These are phyloP conservation scores for Cylindrotheca closterium DNA, from an alignment of 108 stramenopile species.

Conservation along the genomic window DNA sequence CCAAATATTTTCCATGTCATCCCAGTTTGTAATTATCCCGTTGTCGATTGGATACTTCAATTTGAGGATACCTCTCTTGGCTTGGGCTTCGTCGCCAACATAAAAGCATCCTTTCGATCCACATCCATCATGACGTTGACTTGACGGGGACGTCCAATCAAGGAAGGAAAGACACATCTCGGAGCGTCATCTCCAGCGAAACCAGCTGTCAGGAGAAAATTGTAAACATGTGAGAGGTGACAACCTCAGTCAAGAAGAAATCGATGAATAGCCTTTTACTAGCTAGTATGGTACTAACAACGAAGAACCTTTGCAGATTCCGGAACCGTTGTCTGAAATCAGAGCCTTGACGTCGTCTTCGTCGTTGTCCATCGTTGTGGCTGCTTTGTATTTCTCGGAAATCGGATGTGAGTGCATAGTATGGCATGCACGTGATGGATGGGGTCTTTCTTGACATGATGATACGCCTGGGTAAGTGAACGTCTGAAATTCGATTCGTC, in stretches of 20 bases:
- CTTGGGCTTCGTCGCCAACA: slow-evolving; percentile 93
- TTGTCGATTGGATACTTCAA: slow-evolving; percentile 98
- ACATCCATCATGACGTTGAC: slow-evolving; percentile 88
- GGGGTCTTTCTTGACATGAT: no score
- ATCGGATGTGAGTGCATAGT: no score
- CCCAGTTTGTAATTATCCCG: slow-evolving; percentile 93
- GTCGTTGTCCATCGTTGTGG: no score
- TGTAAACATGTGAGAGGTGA: no score
- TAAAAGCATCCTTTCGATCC: slow-evolving; percentile 78
- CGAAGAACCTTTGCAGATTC: slow-evolving; percentile 94
- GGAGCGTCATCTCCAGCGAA: slow-evolving; percentile 91
- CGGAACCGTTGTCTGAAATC: slow-evolving; percentile 96
- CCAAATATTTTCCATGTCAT: slow-evolving; percentile 97
- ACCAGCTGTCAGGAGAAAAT: slow-evolving; percentile 47
- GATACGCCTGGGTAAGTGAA: no score
- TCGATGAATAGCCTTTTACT: no score
- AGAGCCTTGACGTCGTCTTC: slow-evolving; percentile 96
- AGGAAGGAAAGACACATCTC: slow-evolving; percentile 91
- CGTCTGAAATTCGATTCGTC: no score
- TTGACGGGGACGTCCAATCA: slow-evolving; percentile 91
- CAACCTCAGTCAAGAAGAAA: no score
- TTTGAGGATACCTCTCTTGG: slow-evolving; percentile 91
- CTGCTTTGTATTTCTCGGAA: no score
- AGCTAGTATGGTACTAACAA: no score
- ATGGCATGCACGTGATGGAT: no score